These are phyloP conservation scores for Nannochloris sp. DNA, from an alignment of 139 green algal species.

Conservation along the genomic window DNA sequence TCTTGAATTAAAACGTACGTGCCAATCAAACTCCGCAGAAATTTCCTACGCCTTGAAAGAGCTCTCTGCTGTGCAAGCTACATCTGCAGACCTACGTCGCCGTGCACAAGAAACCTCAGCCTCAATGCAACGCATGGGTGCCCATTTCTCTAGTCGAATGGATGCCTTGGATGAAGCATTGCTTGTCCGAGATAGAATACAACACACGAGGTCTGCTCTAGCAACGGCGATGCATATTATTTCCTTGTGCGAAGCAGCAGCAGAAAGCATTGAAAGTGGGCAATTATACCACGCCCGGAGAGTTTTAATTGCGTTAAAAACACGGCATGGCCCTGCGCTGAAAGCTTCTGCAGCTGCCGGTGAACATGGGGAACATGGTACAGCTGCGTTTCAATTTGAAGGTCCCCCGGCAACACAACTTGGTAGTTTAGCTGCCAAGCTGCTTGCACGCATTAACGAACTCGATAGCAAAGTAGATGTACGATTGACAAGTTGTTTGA, in stretches of 20 bases:
- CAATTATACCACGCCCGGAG: not conserved
- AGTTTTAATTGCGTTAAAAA: not conserved
- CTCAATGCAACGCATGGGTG: not conserved
- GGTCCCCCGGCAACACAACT: not conserved
- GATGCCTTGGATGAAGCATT: not conserved
- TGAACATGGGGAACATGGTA: not conserved
- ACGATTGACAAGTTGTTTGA: conserved; percentile 53
- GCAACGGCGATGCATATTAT: not conserved
- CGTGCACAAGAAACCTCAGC: not conserved
- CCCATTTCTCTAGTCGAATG: not conserved
- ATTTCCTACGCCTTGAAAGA: not conserved
- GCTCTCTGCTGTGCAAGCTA: not conserved
- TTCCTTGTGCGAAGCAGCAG: not conserved
- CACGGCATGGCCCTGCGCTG: not conserved
- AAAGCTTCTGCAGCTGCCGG: not conserved
- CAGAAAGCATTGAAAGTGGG: not conserved
- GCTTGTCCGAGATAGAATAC: not conserved
- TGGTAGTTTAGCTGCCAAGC: conserved; percentile 33
- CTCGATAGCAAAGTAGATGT: conserved; percentile 43
- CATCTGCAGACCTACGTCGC: not conserved
- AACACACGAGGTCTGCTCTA: not conserved
- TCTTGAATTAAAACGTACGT: not conserved
- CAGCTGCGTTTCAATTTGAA: not conserved
- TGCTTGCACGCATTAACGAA: conserved; percentile 34
- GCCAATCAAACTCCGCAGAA: not conserved